Conservation (phyloP, 2,329 filamentous ascomycete species). For the Xylariaceae sp. region DNA sequence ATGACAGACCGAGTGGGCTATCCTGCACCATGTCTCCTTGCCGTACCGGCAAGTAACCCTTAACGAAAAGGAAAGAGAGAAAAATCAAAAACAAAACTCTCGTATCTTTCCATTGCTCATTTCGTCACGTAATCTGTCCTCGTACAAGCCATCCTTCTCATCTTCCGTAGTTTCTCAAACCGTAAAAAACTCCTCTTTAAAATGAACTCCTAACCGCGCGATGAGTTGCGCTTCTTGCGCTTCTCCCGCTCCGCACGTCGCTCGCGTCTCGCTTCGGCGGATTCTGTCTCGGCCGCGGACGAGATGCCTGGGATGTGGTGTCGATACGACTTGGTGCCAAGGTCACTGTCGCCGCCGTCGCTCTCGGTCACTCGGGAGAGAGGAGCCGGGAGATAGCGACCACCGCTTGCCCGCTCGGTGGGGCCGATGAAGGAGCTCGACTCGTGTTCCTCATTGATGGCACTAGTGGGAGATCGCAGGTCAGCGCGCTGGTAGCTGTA, state of each 20-base stretch:
- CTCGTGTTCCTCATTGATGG: conserved; percentile 30
- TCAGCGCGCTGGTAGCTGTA: conserved; percentile 49
- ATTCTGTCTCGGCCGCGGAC: conserved; percentile 32
- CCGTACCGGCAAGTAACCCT: no score
- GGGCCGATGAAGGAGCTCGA: conserved; percentile 17
- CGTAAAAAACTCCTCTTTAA: not conserved
- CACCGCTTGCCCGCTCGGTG: conserved; percentile 16
- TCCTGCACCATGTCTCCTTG: not conserved
- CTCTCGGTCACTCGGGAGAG: conserved; percentile 34
- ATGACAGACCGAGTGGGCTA: not conserved
- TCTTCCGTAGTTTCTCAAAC: not conserved
- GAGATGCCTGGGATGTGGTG: conserved; percentile 51
- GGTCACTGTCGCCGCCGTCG: conserved; percentile 40
- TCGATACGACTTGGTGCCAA: conserved; percentile 53
- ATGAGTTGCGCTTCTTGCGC: not conserved
- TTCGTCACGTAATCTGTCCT: no score
- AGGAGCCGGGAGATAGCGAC: conserved; percentile 31
- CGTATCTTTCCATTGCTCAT: no score
- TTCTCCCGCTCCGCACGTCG: conserved; percentile 37
- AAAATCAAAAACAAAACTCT: no score
- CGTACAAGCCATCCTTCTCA: not conserved
- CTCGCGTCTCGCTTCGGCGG: conserved; percentile 41
- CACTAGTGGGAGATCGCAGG: conserved; percentile 40
- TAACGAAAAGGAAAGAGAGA: no score
- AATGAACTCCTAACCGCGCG: not conserved